Conservation (phyloP, 2,329 filamentous ascomycete genomes). For the Neopestalotiopsis sp. region DNA sequence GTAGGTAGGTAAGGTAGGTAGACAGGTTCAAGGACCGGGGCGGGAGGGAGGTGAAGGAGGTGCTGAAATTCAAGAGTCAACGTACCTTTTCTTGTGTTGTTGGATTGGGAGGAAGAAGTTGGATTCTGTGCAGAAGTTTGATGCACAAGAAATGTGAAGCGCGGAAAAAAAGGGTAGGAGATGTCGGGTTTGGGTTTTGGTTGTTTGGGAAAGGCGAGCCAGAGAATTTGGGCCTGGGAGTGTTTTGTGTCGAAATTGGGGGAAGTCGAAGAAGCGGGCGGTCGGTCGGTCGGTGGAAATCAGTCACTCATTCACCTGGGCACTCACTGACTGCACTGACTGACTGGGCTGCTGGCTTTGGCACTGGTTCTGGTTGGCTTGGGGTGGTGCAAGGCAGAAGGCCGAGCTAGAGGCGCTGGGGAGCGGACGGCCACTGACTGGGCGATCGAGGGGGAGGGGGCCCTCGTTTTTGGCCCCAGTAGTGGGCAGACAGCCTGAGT, state of each 20-base stretch:
- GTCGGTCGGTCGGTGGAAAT: not conserved
- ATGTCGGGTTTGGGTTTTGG: slow-evolving; percentile 30
- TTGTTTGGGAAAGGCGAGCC: slow-evolving; percentile 25
- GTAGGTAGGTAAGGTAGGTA: not conserved
- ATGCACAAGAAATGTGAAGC: slow-evolving; percentile 31
- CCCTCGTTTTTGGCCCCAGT: not conserved
- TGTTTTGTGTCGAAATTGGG: slow-evolving; percentile 25
- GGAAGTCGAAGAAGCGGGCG: slow-evolving; percentile 14
- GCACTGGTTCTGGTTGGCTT: slow-evolving; percentile 2
- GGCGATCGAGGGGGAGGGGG: not conserved
- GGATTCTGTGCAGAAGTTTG: slow-evolving; percentile 25
- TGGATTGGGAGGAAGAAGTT: slow-evolving; percentile 26
- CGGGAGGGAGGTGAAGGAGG: not conserved
- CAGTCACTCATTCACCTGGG: not conserved
- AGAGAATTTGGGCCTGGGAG: slow-evolving; percentile 27
- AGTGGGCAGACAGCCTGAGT: not conserved
- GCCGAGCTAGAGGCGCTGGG: slow-evolving; percentile 3
- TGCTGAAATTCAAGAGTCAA: slow-evolving; percentile 7
- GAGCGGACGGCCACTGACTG: not conserved
- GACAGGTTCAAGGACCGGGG: slow-evolving; percentile 15
- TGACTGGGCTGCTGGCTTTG: not conserved
- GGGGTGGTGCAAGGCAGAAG: not conserved
- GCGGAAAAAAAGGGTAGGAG: slow-evolving; percentile 25
- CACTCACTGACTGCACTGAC: not conserved
- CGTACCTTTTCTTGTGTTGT: slow-evolving; percentile 26